Percentiles rank a stretch among this genome's conserved stretches.
Conservation (phyloP, 768 basidiomycete species). For the Strobilomyces confusus region DNA sequence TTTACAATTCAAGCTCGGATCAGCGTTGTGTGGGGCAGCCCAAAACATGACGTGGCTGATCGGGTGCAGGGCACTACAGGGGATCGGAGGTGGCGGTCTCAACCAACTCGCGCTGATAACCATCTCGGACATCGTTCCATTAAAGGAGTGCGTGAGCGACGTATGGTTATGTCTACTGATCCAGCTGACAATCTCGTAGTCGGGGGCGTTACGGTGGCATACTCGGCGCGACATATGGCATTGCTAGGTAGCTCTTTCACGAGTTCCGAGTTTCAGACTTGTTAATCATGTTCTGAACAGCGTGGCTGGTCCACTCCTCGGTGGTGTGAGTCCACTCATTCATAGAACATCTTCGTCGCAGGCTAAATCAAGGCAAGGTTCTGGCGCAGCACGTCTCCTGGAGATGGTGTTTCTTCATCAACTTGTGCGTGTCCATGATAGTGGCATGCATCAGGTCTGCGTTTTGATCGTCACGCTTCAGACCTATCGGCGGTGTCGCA, state of each 20-base stretch:
- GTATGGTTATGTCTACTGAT: neutral
- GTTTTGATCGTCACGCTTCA: constrained; percentile 19
- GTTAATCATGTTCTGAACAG: constrained; percentile 27
- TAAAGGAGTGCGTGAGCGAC: constrained; percentile 66
- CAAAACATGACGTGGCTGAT: too few relatives aligned
- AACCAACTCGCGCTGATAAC: constrained; percentile 73
- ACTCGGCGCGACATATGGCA: constrained; percentile 79
- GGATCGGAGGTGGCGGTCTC: constrained; percentile 34
- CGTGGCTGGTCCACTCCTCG: constrained; percentile 74
- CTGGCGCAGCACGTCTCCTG: constrained; percentile 72
- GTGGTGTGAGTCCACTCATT: constrained; percentile 55
- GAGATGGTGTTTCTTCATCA: constrained; percentile 83
- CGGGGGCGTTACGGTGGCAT: constrained; percentile 77
- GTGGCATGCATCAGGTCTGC: neutral
- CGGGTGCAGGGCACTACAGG: too few relatives aligned
- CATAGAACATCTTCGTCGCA: neutral
- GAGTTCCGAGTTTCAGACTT: neutral
- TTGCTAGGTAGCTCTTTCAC: constrained; percentile 37
- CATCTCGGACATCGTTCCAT: constrained; percentile 73
- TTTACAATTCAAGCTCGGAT: too few relatives aligned
- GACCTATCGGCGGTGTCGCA: constrained; percentile 69
- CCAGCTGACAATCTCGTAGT: constrained; percentile 29
- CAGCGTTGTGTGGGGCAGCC: too few relatives aligned
- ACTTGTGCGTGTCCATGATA: constrained; percentile 43
- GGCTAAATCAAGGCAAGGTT: constrained; percentile 35